Percentiles rank a stretch among this genome's conserved stretches.
phyloP scores from a whole-genome alignment of 306 rosid species.

The Cucurbita ficifolia region DNA sequence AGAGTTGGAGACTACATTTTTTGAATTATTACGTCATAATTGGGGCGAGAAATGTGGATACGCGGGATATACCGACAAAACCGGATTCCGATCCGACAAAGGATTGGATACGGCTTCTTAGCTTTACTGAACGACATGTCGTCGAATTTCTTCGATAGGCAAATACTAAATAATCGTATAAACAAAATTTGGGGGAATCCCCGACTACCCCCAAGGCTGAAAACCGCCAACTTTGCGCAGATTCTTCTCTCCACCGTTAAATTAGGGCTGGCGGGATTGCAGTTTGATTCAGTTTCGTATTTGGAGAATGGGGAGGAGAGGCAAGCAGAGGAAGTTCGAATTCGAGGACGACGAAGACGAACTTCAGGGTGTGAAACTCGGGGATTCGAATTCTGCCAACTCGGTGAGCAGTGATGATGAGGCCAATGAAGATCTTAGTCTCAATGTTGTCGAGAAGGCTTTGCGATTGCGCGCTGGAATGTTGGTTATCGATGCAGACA shows the following conservation, averaged over 20 bases:
- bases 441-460: constrained; percentile 51
- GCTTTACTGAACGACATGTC: background rate
- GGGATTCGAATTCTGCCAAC: constrained; percentile 8
- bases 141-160: background rate
- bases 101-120: background rate
- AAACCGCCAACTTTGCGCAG: background rate
- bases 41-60: no score
- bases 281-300: constrained; percentile 1
- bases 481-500: background rate
- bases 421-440: constrained; percentile 66
- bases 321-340: constrained; percentile 25
- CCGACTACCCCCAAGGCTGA: background rate
- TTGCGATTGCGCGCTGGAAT: constrained; percentile 30
- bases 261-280: background rate
- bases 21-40: no score
- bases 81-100: background rate
- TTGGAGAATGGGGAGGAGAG: constrained; percentile 31
- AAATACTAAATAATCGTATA: background rate
- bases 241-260: background rate
- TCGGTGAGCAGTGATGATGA: constrained; percentile 30
- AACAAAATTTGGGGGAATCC: background rate
- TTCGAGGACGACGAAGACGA: constrained; percentile 16
- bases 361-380: background rate
- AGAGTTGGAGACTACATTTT: no score
- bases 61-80: background rate